Evolutionary conservation across 169 alveolate genomes (phyloP).

Genomic region (Miamiensis avidus): DNA sequence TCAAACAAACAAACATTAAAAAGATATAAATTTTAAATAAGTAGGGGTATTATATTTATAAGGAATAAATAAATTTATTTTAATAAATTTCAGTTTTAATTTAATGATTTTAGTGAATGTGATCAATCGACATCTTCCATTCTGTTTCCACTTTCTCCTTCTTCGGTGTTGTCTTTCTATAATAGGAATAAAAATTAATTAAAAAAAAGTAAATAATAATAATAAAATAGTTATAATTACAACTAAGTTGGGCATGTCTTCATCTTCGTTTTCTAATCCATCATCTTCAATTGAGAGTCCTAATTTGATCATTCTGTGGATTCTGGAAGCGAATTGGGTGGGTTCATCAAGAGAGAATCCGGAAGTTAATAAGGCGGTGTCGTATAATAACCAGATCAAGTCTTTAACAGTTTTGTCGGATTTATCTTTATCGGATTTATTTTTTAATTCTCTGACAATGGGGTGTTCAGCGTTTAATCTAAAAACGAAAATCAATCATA

Average conservation of each 20-base stretch:
- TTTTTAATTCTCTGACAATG: slow-evolving; percentile 95
- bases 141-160: background rate
- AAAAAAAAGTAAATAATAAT: background rate
- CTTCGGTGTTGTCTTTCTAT: slow-evolving; percentile 7
- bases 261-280: slow-evolving; percentile 69
- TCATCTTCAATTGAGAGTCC: slow-evolving; percentile 98
- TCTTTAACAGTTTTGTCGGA: slow-evolving; percentile 99
- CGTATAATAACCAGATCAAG: slow-evolving; percentile 98
- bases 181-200: background rate
- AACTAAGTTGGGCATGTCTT: slow-evolving; percentile 24
- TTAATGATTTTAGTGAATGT: background rate
- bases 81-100: too few relatives aligned
- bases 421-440: slow-evolving; percentile 96
- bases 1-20: too few relatives aligned
- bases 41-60: too few relatives aligned
- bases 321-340: slow-evolving; percentile 97
- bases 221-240: background rate
- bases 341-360: slow-evolving; percentile 99
- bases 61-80: too few relatives aligned
- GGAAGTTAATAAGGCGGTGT: slow-evolving; percentile 97
- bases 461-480: slow-evolving; percentile 97
- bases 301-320: slow-evolving; percentile 99
- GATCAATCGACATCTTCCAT: slow-evolving; percentile 36
- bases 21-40: too few relatives aligned
- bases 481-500: too few relatives aligned